Evolutionary conservation across 2,329 filamentous ascomycete genomes (phyloP), one percentile per base, ranked within the genome.

Genomic region (Paramyrothecium sp.): DNA sequence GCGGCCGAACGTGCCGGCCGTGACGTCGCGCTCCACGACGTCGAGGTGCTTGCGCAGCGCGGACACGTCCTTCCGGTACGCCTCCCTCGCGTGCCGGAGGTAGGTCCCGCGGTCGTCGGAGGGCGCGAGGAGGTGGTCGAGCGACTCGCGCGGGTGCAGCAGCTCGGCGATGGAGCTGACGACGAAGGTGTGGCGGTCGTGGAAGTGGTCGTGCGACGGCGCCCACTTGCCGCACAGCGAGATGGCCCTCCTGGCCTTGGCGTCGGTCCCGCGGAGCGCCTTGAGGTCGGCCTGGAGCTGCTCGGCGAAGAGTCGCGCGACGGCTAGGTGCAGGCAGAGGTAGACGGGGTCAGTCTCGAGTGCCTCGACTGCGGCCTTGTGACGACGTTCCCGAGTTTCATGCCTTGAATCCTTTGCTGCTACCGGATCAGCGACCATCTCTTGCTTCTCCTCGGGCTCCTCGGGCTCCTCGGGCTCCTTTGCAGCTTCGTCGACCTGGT

Each of bases 161-260:
- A 82, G 71, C 67, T 87, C 84, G 5, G 84, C 80, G 56, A 87
- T 86, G 13, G 81, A 78, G 50, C 79, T 82, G 33, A 80, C 75
- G 58, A 87, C 76, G 60, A 80, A 79, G 2, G 84, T 87, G 59
- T 85, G 79, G 60, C 79, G 78, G 67, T 87, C 85, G 61, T 86
- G 83, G 61, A 83, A 83, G 41, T 73, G 75, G 34, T 78, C 77
- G 19, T 79, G 75, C 0, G 79, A 78, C 2, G 85, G 85, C 1
- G 83, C 81, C 85, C 84, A 87, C 59, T 88, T 88, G 2, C 77
- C 82, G 56, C 81, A 84, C 0, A 87, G 76, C 0, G 82, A 85
- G 55, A 87, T 77, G 16, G 67, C 68, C 23, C 72, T 73, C 62
- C 75, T 73, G 7, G 75, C 74, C 48, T 73, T 71, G 17, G 70